These are phyloP conservation scores for Puccinia hordei DNA, from an alignment of 1,284 basidiomycete genomes.

Conservation along the genomic window DNA sequence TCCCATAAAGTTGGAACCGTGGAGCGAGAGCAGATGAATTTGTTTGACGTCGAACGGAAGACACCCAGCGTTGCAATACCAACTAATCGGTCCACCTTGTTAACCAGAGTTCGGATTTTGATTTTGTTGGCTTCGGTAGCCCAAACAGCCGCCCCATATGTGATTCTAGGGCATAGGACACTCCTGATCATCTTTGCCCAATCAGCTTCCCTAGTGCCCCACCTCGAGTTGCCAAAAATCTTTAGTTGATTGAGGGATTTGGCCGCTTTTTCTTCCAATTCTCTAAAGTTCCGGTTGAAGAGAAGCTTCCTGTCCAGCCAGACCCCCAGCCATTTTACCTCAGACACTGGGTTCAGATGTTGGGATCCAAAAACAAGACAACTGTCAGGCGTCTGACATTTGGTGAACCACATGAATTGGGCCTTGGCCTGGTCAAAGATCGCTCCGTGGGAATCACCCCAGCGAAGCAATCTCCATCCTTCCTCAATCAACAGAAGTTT, in stretches of 20 bases:
- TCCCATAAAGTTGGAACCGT: neutral
- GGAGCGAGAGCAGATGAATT: neutral
- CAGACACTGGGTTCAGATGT: no score
- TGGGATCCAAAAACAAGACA: no score
- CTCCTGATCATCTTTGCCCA: neutral
- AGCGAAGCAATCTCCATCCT: neutral
- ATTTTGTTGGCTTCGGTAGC: no score
- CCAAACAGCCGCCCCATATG: neutral
- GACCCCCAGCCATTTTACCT: no score
- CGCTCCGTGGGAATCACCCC: neutral
- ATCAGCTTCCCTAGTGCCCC: neutral
- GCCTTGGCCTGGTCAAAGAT: constrained; percentile 21
- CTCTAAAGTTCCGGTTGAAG: neutral
- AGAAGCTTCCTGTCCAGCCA: neutral
- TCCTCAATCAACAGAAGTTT: neutral
- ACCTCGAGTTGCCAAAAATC: neutral
- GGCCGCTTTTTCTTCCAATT: neutral
- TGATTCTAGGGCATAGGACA: neutral
- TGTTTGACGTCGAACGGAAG: neutral
- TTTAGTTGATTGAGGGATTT: no score
- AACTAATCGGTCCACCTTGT: neutral
- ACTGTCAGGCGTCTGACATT: no score
- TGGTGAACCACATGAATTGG: neutral
- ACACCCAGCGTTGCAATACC: neutral
- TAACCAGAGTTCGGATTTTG: neutral